phyloP scores from a whole-genome alignment of 441 rosid genomes.

The Omphalea diandra region DNA sequence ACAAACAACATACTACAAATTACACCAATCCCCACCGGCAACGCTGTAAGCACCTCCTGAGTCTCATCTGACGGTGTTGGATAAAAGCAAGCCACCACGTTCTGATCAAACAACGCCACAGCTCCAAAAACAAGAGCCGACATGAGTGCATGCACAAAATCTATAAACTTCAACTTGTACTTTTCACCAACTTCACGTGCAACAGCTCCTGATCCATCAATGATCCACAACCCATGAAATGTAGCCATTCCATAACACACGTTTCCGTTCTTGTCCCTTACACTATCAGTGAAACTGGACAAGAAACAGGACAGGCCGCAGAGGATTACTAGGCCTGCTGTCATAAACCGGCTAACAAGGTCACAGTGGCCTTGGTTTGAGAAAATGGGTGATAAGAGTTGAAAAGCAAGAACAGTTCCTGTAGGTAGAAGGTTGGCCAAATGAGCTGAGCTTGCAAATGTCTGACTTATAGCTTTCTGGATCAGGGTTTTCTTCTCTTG shows the following conservation, averaged over 20 bases:
- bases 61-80: constrained; percentile 59
- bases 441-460: constrained; percentile 75
- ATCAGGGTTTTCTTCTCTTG: constrained; percentile 42
- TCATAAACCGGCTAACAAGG: constrained; percentile 53
- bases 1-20: constrained; percentile 71
- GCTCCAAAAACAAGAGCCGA: constrained; percentile 67
- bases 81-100: constrained; percentile 67
- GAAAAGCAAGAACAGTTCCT: constrained; percentile 81
- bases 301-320: constrained; percentile 74
- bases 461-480: constrained; percentile 72
- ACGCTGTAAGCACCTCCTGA: constrained; percentile 56
- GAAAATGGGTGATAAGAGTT: constrained; percentile 65
- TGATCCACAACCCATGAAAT: constrained; percentile 59
- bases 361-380: constrained; percentile 68
- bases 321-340: constrained; percentile 46
- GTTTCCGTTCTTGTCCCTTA: constrained; percentile 60
- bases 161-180: constrained; percentile 55
- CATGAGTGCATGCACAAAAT: constrained; percentile 67
- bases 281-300: constrained; percentile 71
- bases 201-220: constrained; percentile 59
- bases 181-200: constrained; percentile 50
- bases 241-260: constrained; percentile 74
- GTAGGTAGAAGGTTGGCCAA: constrained; percentile 83
- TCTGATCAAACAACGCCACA: constrained; percentile 63
- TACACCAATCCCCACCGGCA: constrained; percentile 75